Evolutionary conservation across 306 rosid species (phyloP).

Genomic region (Rosa lucieae): DNA sequence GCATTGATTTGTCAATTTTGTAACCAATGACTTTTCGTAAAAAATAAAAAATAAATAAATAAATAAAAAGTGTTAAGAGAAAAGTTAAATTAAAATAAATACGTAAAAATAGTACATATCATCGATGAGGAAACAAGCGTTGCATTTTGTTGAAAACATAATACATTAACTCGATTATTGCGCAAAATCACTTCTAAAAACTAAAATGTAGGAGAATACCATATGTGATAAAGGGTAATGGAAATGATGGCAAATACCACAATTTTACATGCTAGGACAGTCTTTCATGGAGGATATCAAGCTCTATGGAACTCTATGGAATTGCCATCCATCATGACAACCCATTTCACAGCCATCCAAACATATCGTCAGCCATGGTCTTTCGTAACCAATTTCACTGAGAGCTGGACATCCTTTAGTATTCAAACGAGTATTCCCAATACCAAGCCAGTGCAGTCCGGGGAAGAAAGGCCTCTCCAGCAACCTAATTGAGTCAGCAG

Average conservation of each 20-base stretch:
- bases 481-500: constrained; percentile 18
- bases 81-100: no score
- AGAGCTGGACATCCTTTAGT: constrained; percentile 11
- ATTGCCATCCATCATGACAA: constrained; percentile 42
- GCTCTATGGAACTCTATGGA: constrained; percentile 35
- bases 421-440: constrained; percentile 23
- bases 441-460: constrained; percentile 37
- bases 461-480: constrained; percentile 29
- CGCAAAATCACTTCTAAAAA: background rate
- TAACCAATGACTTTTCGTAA: no score
- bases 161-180: no score
- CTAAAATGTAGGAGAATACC: background rate
- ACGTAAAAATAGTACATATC: no score
- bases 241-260: background rate
- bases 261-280: background rate
- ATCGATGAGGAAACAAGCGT: no score
- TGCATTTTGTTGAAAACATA: background rate
- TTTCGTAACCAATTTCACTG: constrained; percentile 8
- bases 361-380: constrained; percentile 33
- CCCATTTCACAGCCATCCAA: constrained; percentile 37
- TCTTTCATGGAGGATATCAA: background rate
- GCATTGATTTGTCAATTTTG: no score
- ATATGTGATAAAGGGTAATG: background rate
- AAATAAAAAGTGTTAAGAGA: no score
- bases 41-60: no score